These are phyloP conservation scores for Aspergillus bertholletiae DNA, from an alignment of 495 filamentous ascomycete genomes.

Conservation along the genomic window DNA sequence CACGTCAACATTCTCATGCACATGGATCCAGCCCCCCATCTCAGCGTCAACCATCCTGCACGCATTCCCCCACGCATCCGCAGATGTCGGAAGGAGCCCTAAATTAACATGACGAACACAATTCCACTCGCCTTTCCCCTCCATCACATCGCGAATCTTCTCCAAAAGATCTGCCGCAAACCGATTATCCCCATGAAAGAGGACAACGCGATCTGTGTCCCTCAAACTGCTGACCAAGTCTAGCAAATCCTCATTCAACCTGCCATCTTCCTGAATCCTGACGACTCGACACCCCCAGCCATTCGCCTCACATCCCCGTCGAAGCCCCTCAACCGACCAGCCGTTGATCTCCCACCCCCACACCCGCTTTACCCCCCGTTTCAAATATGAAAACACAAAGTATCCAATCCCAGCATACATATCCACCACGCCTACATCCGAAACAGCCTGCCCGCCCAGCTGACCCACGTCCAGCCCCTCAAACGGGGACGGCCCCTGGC, in stretches of 20 bases:
- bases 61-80: conserved; percentile 62
- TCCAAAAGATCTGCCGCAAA: conserved; percentile 48
- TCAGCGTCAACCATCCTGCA: conserved; percentile 50
- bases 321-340: conserved; percentile 81
- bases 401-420: conserved; percentile 92
- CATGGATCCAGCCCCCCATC: conserved; percentile 67
- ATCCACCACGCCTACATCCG: conserved; percentile 62
- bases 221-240: conserved; percentile 23
- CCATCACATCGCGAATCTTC: conserved; percentile 19
- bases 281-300: conserved; percentile 58
- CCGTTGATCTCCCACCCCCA: conserved; percentile 87
- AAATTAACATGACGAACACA: conserved; percentile 70
- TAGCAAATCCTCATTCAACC: conserved; percentile 18
- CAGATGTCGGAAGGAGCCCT: conserved; percentile 72
- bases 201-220: conserved; percentile 44
- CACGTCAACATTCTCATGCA: conserved; percentile 80
- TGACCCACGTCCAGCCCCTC: conserved; percentile 26
- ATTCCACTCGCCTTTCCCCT: conserved; percentile 26
- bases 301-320: conserved; percentile 66
- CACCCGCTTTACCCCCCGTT: conserved; percentile 64
- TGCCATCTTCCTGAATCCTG: conserved; percentile 23
- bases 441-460: conserved; percentile 20
- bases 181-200: conserved; percentile 71
- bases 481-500: conserved; percentile 23
- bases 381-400: conserved; percentile 77